A percentile compares a stretch with the other conserved stretches of the same genome.
These are phyloP conservation scores for Blastocystis sp. DNA, from an alignment of 352 stramenopile species.

Conservation along the genomic window DNA sequence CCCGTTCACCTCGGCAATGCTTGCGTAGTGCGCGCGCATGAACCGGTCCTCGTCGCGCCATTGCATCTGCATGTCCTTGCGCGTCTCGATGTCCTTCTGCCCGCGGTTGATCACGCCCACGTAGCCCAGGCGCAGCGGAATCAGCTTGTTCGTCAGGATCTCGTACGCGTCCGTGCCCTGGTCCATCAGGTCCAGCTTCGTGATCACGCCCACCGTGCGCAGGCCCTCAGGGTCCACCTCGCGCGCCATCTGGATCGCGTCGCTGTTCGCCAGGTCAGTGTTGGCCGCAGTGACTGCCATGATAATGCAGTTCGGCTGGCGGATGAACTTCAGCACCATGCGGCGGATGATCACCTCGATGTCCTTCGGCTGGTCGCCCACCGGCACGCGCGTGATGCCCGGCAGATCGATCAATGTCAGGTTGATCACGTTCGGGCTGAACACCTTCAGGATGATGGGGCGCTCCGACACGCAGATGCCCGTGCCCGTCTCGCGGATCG, in stretches of 20 bases:
- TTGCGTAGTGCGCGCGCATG: conserved; percentile 92
- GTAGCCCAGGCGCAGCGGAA: conserved; percentile 92
- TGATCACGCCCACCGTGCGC: conserved; percentile 96
- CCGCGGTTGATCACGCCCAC: conserved; percentile 96
- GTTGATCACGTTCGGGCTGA: conserved; percentile 91
- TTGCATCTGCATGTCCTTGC: conserved; percentile 88
- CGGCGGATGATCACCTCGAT: conserved; percentile 98
- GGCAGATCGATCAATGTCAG: conserved; percentile 97
- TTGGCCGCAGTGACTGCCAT: conserved; percentile 96
- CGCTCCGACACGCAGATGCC: conserved; percentile 37
- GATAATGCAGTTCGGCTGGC: conserved; percentile 97
- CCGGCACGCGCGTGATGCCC: conserved; percentile 91
- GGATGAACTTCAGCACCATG: conserved; percentile 96
- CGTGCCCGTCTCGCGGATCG: conserved; percentile 15
- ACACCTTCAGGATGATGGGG: conserved; percentile 97
- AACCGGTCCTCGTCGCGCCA: conserved; percentile 91
- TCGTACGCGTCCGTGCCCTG: conserved; percentile 89
- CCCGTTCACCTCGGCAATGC: conserved; percentile 81
- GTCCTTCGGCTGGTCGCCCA: conserved; percentile 95
- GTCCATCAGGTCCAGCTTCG: conserved; percentile 99
- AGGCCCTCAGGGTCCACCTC: conserved; percentile 85
- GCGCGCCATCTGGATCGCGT: conserved; percentile 93
- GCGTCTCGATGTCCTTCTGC: conserved; percentile 93
- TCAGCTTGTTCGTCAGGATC: conserved; percentile 81
- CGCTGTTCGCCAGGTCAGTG: conserved; percentile 95